Base-by-base conservation (phyloP, 148 eudicot species). In the Oxyria digyna region DNA sequence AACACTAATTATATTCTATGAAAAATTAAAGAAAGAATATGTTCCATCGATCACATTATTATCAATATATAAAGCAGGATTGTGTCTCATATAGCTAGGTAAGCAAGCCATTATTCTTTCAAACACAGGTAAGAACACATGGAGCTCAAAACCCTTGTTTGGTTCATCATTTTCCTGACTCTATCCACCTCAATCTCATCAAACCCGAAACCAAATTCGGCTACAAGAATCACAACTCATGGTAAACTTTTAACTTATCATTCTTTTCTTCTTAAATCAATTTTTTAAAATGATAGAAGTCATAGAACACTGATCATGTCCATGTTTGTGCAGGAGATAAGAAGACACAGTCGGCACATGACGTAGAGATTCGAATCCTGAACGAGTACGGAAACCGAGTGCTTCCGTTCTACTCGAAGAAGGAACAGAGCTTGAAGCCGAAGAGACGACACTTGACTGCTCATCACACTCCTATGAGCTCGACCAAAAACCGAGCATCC, bases 351-450 rank as follows among this genome's bases (percentile, higher is more conserved):
- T 59, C 37, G 3, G 9, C 7, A 59, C 65, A 59, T 15, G n/a
- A 18, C 8, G 18, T 31, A 13, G 65, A 59, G 21, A 20, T 59
- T 59, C 38, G 15, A 59, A 29, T 59, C 18, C 20, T 59, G 8
- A 59, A 59, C 65, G 65, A 59, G 37, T 59, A 29, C 1, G 65
- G 65, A 29, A 59, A 59, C 37, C 65, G 65, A 15, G 38, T 59
- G 35, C 65, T 59, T 59, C 65, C 65, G 0, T 59, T 59, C 65
- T 6, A 59, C 65, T 59, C 65, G 37, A 59, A 29, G 65, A 59
- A 59, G 65, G 37, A 13, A 6, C 8, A 6, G 0, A 14, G 29
- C 65, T 14, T 3, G 20, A 29, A 59, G 37, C n/a, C 33, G 6
- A 12, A 59, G 18, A 6, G 65, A 29, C 38, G 65, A 59, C 6